These are phyloP conservation scores for Populus hybrid DNA, from an alignment of 441 rosid genomes.

Conservation along the genomic window DNA sequence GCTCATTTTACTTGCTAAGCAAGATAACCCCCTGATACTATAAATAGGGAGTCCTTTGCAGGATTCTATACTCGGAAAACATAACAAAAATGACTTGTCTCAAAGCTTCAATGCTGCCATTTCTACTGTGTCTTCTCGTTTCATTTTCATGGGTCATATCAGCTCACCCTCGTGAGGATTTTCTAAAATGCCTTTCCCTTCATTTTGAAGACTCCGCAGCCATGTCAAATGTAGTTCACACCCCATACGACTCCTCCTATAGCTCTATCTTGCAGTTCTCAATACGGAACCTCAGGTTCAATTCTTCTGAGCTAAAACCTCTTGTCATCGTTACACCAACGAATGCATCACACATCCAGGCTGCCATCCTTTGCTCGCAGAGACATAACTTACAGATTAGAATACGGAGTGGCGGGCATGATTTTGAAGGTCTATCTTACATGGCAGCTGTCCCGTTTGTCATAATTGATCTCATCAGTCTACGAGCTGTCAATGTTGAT, in stretches of 20 bases:
- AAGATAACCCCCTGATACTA: neutral
- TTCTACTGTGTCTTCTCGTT: neutral
- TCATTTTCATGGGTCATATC: neutral
- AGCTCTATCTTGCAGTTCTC: conserved; percentile 11
- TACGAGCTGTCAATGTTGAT: conserved; percentile 19
- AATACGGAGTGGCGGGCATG: conserved; percentile 63
- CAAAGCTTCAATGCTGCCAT: neutral
- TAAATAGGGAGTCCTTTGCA: neutral
- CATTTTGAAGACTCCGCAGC: neutral
- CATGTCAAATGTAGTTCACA: neutral
- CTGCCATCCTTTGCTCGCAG: conserved; percentile 40
- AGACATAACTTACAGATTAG: conserved; percentile 36
- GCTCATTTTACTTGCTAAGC: neutral
- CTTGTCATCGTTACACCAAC: conserved; percentile 46
- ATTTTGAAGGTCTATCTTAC: conserved; percentile 61
- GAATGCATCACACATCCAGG: conserved; percentile 44
- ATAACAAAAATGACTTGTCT: neutral
- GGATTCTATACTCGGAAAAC: neutral
- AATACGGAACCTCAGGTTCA: conserved; percentile 13
- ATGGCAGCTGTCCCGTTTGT: conserved; percentile 37
- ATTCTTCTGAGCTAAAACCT: conserved; percentile 17
- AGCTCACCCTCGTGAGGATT: neutral
- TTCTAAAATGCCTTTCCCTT: neutral
- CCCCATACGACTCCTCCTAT: neutral
- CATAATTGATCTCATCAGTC: conserved; percentile 31